Percentiles rank a stretch among this genome's conserved stretches.
phyloP scores from a whole-genome alignment of 1,139 yeast species.

The Yarrowia galli region DNA sequence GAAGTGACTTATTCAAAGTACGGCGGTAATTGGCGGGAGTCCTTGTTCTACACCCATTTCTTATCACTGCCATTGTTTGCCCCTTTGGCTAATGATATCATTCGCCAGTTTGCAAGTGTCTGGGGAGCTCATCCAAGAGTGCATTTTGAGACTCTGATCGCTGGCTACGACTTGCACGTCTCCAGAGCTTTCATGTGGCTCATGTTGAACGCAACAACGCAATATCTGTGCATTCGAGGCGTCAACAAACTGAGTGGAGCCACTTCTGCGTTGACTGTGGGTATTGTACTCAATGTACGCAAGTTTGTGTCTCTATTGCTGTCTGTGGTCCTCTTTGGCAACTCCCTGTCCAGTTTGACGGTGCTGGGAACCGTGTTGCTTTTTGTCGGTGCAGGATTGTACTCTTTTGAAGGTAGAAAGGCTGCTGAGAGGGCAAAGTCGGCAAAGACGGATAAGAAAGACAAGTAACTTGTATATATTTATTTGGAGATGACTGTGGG shows the following conservation, averaged over 20 bases:
- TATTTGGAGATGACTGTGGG: not conserved
- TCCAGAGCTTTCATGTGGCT: conserved; percentile 48
- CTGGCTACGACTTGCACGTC: conserved; percentile 6
- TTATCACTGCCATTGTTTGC: conserved; percentile 64
- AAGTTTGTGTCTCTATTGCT: conserved; percentile 66
- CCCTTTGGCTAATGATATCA: conserved; percentile 47
- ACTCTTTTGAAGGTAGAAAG: conserved; percentile 44
- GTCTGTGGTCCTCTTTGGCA: conserved; percentile 61
- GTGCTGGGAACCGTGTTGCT: conserved; percentile 61
- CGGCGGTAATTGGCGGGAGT: conserved; percentile 71
- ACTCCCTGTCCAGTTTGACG: conserved; percentile 52
- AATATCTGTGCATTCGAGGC: conserved; percentile 69
- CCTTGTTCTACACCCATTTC: conserved; percentile 66
- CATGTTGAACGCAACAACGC: conserved; percentile 62
- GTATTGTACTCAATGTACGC: conserved; percentile 65
- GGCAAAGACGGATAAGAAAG: not conserved
- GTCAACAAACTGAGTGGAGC: conserved; percentile 67
- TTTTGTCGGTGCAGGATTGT: conserved; percentile 62
- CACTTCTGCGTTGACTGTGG: conserved; percentile 66
- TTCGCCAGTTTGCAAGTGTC: conserved; percentile 40
- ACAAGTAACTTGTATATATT: conserved; percentile 17
- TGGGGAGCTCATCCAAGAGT: conserved; percentile 5
- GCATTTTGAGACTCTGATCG: not conserved
- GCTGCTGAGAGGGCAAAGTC: not conserved
- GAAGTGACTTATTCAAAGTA: conserved; percentile 60